A percentile compares a stretch with the other conserved stretches of the same genome.
phyloP scores from a whole-genome alignment of 306 rosid genomes.

The Neltuma alba region DNA sequence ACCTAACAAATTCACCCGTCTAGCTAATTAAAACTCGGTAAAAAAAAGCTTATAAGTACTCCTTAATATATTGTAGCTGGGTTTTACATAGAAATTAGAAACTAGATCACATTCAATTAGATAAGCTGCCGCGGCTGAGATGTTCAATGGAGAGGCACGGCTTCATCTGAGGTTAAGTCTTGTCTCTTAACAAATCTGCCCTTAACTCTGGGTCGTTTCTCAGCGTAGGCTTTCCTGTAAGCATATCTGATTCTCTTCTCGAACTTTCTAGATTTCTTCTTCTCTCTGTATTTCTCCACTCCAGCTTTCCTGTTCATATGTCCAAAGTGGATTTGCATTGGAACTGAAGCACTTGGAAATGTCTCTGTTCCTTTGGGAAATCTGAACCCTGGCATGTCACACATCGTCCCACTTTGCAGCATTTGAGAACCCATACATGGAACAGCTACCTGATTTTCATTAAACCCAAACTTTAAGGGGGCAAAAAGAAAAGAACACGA shows the following conservation, averaged over 20 bases:
- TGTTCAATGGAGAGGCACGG: neutral
- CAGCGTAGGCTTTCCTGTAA: constrained; percentile 24
- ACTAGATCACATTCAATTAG: neutral
- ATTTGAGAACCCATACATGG: neutral
- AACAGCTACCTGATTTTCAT: neutral
- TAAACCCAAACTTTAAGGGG: neutral
- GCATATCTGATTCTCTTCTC: constrained; percentile 29
- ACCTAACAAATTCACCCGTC: neutral
- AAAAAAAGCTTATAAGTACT: neutral
- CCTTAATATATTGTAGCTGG: neutral
- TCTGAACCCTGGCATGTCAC: neutral
- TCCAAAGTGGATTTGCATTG: constrained; percentile 10
- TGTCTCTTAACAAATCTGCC: constrained; percentile 20
- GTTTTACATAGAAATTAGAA: neutral
- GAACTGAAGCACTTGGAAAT: neutral
- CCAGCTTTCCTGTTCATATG: constrained; percentile 31
- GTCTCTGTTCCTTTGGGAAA: neutral
- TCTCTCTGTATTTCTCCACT: constrained; percentile 27
- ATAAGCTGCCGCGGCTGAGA: neutral
- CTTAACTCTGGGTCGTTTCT: constrained; percentile 21
- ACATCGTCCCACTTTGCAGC: neutral
- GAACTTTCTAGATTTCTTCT: constrained; percentile 26
- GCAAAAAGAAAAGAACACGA: neutral
- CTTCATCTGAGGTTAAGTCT: neutral
- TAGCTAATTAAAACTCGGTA: neutral